phyloP scores from a whole-genome alignment of 129 eudicot genomes.

The Centella asiatica region DNA sequence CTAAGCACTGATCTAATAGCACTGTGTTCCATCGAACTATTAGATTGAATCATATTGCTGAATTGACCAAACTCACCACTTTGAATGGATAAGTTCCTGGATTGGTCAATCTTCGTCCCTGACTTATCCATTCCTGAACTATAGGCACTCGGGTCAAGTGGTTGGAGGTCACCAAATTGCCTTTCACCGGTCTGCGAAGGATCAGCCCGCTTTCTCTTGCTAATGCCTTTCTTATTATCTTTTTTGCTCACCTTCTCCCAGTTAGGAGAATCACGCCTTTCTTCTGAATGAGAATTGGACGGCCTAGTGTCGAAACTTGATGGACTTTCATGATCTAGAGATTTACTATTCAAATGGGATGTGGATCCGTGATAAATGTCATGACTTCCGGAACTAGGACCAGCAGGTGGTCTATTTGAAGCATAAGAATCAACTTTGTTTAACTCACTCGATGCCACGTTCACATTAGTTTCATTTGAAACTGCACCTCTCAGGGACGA shows the following conservation, averaged over 20 bases:
- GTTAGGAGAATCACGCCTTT: conserved; percentile 19
- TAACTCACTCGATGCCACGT: conserved; percentile 37
- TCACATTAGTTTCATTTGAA: conserved; percentile 39
- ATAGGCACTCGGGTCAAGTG: conserved; percentile 17
- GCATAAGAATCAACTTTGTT: conserved; percentile 38
- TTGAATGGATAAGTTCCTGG: conserved; percentile 3
- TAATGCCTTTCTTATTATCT: conserved; percentile 16
- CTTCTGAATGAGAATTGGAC: conserved; percentile 23
- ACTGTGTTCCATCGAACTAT: conserved; percentile 10
- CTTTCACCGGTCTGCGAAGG: conserved; percentile 6
- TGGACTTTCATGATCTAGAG: conserved; percentile 32
- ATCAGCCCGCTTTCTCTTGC: conserved; percentile 28
- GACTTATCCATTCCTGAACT: conserved; percentile 14
- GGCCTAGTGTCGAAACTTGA: conserved; percentile 26
- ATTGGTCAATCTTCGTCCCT: conserved; percentile 7
- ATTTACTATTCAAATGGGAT: conserved; percentile 43
- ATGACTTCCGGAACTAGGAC: conserved; percentile 43
- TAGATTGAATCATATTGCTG: conserved; percentile 2
- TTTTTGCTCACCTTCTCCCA: conserved; percentile 26
- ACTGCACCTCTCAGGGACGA: conserved; percentile 54
- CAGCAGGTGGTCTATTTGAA: conserved; percentile 50
- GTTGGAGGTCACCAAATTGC: conserved; percentile 14
- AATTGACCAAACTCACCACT: conserved; percentile 11
- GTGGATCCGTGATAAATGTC: conserved; percentile 66
- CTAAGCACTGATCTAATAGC: conserved; percentile 10